phyloP scores from a whole-genome alignment of 331 rosid species.

The Stylosanthes scabra region DNA sequence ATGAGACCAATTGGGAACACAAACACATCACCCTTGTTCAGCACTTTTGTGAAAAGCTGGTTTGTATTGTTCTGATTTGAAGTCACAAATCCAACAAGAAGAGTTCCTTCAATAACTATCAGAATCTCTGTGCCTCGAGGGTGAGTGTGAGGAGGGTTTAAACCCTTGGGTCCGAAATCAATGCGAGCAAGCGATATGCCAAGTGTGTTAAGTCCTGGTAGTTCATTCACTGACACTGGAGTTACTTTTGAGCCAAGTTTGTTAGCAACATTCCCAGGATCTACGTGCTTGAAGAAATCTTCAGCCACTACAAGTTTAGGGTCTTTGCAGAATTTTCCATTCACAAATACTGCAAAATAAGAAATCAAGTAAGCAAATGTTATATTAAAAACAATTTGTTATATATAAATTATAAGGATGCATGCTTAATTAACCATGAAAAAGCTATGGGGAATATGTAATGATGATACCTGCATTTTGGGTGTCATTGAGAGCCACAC shows the following conservation, averaged over 20 bases:
- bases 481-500: constrained; percentile 22
- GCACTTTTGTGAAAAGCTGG: constrained; percentile 43
- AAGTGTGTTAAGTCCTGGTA: constrained; percentile 44
- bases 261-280: constrained; percentile 24
- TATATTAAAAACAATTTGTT: background rate
- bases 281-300: constrained; percentile 39
- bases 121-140: constrained; percentile 46
- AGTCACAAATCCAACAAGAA: constrained; percentile 37
- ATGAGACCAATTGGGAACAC: constrained; percentile 44
- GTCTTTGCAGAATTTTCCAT: constrained; percentile 45
- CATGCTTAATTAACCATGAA: too few relatives aligned
- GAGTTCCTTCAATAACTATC: constrained; percentile 33
- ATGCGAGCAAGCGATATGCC: constrained; percentile 48
- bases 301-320: constrained; percentile 15
- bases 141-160: constrained; percentile 36
- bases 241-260: constrained; percentile 31
- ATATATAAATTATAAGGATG: too few relatives aligned
- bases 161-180: constrained; percentile 36
- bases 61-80: constrained; percentile 35
- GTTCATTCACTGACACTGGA: background rate
- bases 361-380: background rate
- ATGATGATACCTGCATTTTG: constrained; percentile 16
- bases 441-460: background rate
- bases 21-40: constrained; percentile 42
- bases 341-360: constrained; percentile 43